Evolutionary conservation across 257 asterid genomes (phyloP), one percentile per base, ranked within the genome.

Genomic region (Verbena officinalis): DNA sequence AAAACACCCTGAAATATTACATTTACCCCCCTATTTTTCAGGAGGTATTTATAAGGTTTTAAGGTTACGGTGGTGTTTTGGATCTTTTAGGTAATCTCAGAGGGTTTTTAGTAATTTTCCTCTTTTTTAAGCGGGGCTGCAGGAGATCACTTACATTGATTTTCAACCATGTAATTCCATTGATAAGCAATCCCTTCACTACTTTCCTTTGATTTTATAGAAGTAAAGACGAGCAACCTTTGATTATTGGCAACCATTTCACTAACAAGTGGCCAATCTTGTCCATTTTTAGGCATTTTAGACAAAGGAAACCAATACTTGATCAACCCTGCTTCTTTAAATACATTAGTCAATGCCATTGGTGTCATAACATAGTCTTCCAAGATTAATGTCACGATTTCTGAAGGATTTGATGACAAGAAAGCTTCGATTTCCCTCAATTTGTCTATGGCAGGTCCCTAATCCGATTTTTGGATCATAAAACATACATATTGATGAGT

Each of bases 101-200:
- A n/a, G n/a, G n/a, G n/a, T n/a, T n/a, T n/a, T n/a, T n/a, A n/a
- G n/a, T n/a, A n/a, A n/a, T n/a, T n/a, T n/a, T n/a, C n/a, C n/a
- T n/a, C n/a, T n/a, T n/a, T n/a, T n/a, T n/a, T n/a, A n/a, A n/a
- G n/a, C n/a, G n/a, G n/a, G n/a, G n/a, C n/a, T n/a, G n/a, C n/a
- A n/a, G n/a, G n/a, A n/a, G 33, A 27, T 27, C 33, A 81, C 88
- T 69, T 68, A 88, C 98, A 91, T 58, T 91, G 94, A 33, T 80
- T 91, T 75, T 91, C 96, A 3, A 91, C 98, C 98, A 91, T 91
- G 87, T 86, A 91, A 73, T 88, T 91, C 98, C 98, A 91, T 39
- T 91, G 98, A 55, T 84, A 81, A 21, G 96, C 98, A 56, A 91
- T 88, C 23, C 96, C 88, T 74, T 91, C 95, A 21, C 80, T 80